phyloP scores from a whole-genome alignment of 1,139 yeast genomes.

The Candida sp. region DNA sequence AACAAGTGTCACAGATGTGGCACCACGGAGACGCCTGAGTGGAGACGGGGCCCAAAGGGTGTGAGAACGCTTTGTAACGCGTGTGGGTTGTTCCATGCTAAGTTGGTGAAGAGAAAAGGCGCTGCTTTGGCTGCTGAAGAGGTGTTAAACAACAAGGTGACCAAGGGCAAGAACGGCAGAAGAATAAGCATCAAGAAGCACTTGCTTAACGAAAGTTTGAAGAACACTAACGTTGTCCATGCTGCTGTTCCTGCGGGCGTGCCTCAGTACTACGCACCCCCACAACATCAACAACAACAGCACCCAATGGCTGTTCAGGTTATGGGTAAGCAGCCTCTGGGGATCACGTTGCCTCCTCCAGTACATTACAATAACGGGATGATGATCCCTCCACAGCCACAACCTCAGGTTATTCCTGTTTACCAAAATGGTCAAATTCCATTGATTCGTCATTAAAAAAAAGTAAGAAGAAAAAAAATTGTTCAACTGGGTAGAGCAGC shows the following conservation, averaged over 20 bases:
- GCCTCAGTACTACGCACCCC: slow-evolving; percentile 6
- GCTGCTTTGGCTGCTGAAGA: slow-evolving; percentile 63
- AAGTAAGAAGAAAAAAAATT: neutral
- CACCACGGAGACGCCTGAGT: slow-evolving; percentile 86
- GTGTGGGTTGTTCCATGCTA: slow-evolving; percentile 85
- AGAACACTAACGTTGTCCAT: slow-evolving; percentile 1
- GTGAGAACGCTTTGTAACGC: slow-evolving; percentile 88
- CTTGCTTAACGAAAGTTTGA: slow-evolving; percentile 15
- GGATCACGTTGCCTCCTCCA: slow-evolving; percentile 21
- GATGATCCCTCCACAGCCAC: slow-evolving; percentile 3
- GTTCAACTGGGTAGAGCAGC: too few species aligned
- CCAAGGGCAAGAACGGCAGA: slow-evolving; percentile 52
- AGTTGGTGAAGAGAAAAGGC: slow-evolving; percentile 69
- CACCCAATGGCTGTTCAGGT: neutral
- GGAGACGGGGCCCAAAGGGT: slow-evolving; percentile 92
- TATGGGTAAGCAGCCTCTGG: neutral
- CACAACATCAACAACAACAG: slow-evolving; percentile 6
- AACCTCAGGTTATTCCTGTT: neutral
- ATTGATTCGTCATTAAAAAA: slow-evolving; percentile 20
- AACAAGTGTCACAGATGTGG: slow-evolving; percentile 59
- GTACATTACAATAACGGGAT: slow-evolving; percentile 8
- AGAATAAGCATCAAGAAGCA: slow-evolving; percentile 43
- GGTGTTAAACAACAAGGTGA: slow-evolving; percentile 47
- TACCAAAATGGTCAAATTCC: slow-evolving; percentile 18
- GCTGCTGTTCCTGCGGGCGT: neutral